Conservation (phyloP, 2,329 filamentous ascomycete species). For the Tolypocladium tropicale region DNA sequence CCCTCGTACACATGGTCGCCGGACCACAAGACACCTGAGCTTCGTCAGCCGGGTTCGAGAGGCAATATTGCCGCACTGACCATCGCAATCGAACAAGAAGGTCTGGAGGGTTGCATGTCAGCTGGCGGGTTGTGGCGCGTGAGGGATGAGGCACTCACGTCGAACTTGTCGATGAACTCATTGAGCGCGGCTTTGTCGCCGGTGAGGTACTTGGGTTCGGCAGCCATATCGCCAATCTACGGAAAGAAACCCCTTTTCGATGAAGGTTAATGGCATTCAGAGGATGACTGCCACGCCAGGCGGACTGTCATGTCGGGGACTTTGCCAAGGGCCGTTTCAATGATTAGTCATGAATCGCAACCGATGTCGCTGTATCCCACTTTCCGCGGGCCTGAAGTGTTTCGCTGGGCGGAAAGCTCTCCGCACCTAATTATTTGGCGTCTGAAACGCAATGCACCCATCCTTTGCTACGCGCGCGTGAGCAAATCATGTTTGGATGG, state of each 20-base stretch:
- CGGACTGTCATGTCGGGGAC: no score
- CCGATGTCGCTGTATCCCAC: neutral
- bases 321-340: neutral
- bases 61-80: constrained; percentile 34
- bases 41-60: neutral
- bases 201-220: constrained; percentile 55
- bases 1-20: constrained; percentile 83
- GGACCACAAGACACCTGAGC: constrained; percentile 84
- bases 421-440: neutral
- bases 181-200: constrained; percentile 69
- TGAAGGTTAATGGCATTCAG: no score
- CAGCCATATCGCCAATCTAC: constrained; percentile 11
- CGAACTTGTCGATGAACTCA: constrained; percentile 81
- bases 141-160: constrained; percentile 54
- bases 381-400: neutral
- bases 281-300: neutral
- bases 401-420: neutral
- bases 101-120: constrained; percentile 42
- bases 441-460: neutral
- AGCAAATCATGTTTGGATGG: neutral
- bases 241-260: neutral
- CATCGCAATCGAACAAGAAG: constrained; percentile 96
- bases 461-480: neutral
- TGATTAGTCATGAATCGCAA: neutral
- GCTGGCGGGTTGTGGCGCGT: neutral